phyloP scores from a whole-genome alignment of 345 rosid genomes.

The Acer yangbiense region DNA sequence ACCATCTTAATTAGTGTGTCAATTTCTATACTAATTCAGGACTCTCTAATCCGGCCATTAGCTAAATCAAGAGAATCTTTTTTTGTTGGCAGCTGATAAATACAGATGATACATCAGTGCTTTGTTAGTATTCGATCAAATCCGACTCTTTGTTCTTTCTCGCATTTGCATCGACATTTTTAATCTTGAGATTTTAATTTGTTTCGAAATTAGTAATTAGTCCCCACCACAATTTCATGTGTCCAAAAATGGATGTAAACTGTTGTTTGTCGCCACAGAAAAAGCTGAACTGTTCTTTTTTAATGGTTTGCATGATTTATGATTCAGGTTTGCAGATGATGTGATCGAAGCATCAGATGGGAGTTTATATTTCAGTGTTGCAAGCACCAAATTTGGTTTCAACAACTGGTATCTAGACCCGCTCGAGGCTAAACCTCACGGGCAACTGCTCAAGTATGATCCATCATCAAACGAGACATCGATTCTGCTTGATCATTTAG shows the following conservation, averaged over 20 bases:
- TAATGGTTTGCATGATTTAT: background rate
- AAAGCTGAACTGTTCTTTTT: too few species aligned
- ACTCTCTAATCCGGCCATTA: background rate
- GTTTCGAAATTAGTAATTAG: too few species aligned
- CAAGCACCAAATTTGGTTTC: conserved; percentile 50
- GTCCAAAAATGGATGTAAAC: too few species aligned
- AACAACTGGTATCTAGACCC: conserved; percentile 43
- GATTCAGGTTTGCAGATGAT: conserved; percentile 52
- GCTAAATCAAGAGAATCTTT: conserved; percentile 18
- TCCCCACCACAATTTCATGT: too few species aligned
- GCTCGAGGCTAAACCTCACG: conserved; percentile 57
- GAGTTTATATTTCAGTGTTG: conserved; percentile 46
- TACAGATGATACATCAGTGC: too few species aligned
- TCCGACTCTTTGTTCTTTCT: conserved; percentile 3
- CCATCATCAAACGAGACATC: conserved; percentile 39
- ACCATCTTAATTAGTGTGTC: too few species aligned
- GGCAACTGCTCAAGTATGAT: conserved; percentile 55
- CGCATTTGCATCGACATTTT: background rate
- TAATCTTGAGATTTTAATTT: too few species aligned
- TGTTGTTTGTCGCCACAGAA: too few species aligned
- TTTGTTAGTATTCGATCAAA: background rate
- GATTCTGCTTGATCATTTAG: conserved; percentile 35
- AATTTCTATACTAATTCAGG: background rate
- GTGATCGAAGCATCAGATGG: conserved; percentile 46
- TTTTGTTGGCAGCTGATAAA: background rate